Conservation (phyloP, 139 green algal genomes). For the Mesotaenium endlicherianum region DNA sequence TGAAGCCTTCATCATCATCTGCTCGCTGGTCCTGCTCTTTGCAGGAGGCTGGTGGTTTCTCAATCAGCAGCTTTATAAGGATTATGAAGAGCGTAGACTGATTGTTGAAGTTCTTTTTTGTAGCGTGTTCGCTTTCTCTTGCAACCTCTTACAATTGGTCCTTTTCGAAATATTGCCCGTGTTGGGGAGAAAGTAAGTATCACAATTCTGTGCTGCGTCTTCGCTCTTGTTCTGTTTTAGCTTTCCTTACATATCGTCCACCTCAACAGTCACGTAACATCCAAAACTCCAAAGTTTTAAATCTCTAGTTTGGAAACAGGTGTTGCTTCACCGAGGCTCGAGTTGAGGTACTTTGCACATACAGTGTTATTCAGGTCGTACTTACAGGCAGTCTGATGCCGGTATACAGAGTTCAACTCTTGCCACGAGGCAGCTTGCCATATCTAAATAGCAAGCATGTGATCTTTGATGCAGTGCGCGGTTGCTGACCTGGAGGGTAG, state of each 20-base stretch:
- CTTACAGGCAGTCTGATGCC: no score
- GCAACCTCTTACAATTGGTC: conserved; percentile 83
- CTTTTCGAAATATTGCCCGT: conserved; percentile 83
- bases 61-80: conserved; percentile 54
- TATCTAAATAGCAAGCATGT: background rate
- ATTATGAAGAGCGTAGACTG: conserved; percentile 53
- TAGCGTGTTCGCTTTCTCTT: conserved; percentile 83
- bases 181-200: conserved; percentile 48
- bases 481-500: conserved; percentile 71
- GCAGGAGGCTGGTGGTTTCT: conserved; percentile 66
- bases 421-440: no score
- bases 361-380: no score
- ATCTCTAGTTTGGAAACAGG: no score
- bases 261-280: no score
- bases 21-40: conserved; percentile 58
- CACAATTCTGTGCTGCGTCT: no score
- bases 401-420: no score
- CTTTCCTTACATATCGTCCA: no score
- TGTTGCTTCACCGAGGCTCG: no score
- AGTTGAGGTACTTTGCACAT: no score
- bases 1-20: conserved; percentile 16
- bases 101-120: conserved; percentile 75
- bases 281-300: no score
- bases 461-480: conserved; percentile 61
- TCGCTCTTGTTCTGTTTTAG: no score